Evolutionary conservation across 2,329 filamentous ascomycete species (phyloP).

Genomic region (Whalleya microplaca): DNA sequence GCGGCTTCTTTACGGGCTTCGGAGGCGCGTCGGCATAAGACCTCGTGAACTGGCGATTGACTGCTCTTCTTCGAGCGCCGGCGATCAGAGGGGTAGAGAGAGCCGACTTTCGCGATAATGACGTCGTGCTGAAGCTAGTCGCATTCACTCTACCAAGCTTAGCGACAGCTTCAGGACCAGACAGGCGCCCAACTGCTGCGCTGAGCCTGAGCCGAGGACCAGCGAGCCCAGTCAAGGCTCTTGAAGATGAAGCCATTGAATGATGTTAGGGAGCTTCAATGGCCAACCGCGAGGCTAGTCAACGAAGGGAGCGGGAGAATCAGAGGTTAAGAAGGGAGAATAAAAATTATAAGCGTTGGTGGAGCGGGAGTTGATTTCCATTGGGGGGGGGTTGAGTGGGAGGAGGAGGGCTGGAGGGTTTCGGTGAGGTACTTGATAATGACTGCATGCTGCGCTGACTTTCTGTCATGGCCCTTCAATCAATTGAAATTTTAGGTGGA

Average conservation of each 20-base stretch:
- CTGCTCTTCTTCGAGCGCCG: conserved; percentile 41
- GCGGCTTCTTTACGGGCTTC: conserved; percentile 54
- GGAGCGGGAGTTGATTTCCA: conserved; percentile 5
- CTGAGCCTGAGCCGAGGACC: conserved; percentile 13
- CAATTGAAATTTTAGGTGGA: conserved; percentile 21
- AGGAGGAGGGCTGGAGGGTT: no score
- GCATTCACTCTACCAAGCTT: conserved; percentile 20
- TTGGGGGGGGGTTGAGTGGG: no score
- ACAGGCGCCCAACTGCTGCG: conserved; percentile 33
- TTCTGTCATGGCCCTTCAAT: no score
- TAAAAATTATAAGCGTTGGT: conserved; percentile 7
- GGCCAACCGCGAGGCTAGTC: conserved; percentile 23
- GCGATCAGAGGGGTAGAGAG: conserved; percentile 37
- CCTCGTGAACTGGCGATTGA: conserved; percentile 48
- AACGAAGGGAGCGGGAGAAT: conserved; percentile 5
- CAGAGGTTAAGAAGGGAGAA: background rate
- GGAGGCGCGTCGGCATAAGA: conserved; percentile 55
- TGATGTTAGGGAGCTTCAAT: conserved; percentile 24
- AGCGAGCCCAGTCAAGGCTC: conserved; percentile 44
- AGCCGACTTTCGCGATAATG: conserved; percentile 35
- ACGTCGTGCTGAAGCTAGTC: conserved; percentile 33
- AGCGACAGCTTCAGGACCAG: conserved; percentile 38
- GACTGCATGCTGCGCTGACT: no score
- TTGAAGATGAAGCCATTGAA: conserved; percentile 51
- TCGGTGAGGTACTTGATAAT: no score